phyloP scores from a whole-genome alignment of 2,329 filamentous ascomycete genomes.

The Colletotrichum endophyticum region DNA sequence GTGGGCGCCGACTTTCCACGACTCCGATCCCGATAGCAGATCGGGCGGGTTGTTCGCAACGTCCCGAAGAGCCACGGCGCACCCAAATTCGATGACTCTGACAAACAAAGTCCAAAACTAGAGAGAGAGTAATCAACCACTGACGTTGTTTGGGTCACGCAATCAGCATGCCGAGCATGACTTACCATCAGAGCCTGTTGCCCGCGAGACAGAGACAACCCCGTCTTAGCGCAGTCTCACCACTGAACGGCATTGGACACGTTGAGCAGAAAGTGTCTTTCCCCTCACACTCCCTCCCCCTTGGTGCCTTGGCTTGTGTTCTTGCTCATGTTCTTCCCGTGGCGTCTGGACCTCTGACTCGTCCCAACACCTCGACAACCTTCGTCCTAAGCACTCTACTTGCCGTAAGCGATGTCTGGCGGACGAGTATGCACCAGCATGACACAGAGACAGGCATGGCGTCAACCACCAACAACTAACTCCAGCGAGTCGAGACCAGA shows the following conservation, averaged over 20 bases:
- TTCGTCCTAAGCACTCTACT: background rate
- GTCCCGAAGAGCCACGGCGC: background rate
- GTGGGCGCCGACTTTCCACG: background rate
- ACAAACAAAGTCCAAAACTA: background rate
- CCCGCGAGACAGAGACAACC: background rate
- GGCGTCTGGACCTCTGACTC: background rate
- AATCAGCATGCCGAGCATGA: background rate
- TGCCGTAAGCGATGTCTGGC: background rate
- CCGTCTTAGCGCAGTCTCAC: background rate
- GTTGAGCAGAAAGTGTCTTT: background rate
- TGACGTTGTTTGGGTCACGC: background rate
- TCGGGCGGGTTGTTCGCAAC: constrained; percentile 1
- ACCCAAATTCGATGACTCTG: background rate
- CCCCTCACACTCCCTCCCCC: background rate
- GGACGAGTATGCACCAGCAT: background rate
- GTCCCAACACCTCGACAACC: background rate
- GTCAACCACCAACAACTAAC: background rate
- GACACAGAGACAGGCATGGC: background rate
- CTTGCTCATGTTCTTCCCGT: background rate
- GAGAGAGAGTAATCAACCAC: background rate
- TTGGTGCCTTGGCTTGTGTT: background rate
- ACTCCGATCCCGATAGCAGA: background rate
- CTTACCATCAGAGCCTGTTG: background rate
- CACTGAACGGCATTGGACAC: background rate
- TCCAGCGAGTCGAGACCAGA: background rate